phyloP scores from a whole-genome alignment of 2,329 filamentous ascomycete species.

The Knufia fluminis region DNA sequence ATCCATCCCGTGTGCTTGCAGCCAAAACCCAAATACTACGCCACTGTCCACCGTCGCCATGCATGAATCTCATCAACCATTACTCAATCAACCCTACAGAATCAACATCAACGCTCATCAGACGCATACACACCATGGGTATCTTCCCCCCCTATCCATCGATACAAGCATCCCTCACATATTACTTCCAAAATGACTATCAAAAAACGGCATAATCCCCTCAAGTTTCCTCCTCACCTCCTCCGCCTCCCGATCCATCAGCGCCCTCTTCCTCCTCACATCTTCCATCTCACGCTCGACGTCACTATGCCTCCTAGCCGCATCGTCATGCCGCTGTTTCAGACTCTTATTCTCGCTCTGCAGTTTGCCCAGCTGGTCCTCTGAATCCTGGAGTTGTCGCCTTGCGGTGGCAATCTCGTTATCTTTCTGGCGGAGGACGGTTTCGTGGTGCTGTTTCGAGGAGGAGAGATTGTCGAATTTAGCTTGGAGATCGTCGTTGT shows the following conservation, averaged over 20 bases:
- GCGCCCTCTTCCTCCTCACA: constrained; percentile 71
- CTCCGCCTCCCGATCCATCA: constrained; percentile 77
- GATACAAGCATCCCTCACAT: not conserved
- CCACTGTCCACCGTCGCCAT: too few relatives aligned
- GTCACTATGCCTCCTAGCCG: constrained; percentile 66
- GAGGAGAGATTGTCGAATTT: constrained; percentile 80
- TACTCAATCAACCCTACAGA: too few relatives aligned
- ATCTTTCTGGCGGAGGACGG: constrained; percentile 85
- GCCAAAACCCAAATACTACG: too few relatives aligned
- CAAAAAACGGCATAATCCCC: constrained; percentile 59
- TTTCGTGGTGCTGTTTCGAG: constrained; percentile 90
- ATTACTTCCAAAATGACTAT: constrained; percentile 15
- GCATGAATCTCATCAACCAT: too few relatives aligned
- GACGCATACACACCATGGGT: too few relatives aligned
- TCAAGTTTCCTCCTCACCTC: constrained; percentile 82
- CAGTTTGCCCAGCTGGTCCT: constrained; percentile 67
- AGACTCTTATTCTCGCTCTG: constrained; percentile 70
- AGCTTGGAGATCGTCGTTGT: constrained; percentile 73
- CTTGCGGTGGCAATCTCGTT: constrained; percentile 82
- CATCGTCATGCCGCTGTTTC: constrained; percentile 61
- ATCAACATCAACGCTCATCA: too few relatives aligned
- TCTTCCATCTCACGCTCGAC: constrained; percentile 81
- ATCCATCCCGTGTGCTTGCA: too few relatives aligned
- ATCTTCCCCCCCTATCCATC: too few relatives aligned
- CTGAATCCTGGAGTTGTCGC: constrained; percentile 71